Percentiles rank a stretch among this genome's conserved stretches.
Evolutionary conservation across 768 basidiomycete genomes (phyloP).

Genomic region (Rhizopogon vinicolor): DNA sequence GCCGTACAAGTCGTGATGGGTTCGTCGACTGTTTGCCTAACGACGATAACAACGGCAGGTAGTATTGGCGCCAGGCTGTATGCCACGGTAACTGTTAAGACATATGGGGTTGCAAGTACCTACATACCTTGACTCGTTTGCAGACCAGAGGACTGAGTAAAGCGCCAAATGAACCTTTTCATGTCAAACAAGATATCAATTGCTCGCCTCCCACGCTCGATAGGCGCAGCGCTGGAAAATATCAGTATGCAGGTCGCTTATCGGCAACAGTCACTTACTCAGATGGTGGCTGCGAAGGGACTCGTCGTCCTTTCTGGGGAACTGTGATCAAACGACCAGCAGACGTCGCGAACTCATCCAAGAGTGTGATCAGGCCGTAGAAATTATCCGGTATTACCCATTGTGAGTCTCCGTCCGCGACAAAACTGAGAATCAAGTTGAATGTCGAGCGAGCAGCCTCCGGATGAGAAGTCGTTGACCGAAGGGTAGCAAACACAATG

Average conservation of each 20-base stretch:
- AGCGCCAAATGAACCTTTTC: constrained; percentile 55
- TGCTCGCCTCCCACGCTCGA: constrained; percentile 80
- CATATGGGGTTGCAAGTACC: neutral
- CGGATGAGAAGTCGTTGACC: constrained; percentile 79
- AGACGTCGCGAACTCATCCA: constrained; percentile 83
- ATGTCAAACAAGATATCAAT: constrained; percentile 77
- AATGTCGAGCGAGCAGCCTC: constrained; percentile 87
- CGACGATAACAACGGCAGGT: constrained; percentile 67
- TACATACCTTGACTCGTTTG: constrained; percentile 26
- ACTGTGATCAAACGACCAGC: constrained; percentile 63
- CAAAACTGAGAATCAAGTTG: constrained; percentile 66
- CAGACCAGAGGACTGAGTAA: constrained; percentile 48
- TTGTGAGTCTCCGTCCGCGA: constrained; percentile 54
- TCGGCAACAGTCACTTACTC: constrained; percentile 37
- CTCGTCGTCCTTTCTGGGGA: constrained; percentile 47
- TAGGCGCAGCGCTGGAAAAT: constrained; percentile 55
- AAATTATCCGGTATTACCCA: constrained; percentile 76
- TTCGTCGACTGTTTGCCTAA: constrained; percentile 81
- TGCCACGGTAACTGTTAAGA: constrained; percentile 14
- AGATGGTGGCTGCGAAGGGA: constrained; percentile 42
- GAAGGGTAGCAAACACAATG: constrained; percentile 81
- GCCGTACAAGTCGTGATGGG: constrained; percentile 79
- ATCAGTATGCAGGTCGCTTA: neutral
- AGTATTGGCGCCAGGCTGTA: constrained; percentile 72
- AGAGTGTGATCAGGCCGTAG: constrained; percentile 66